Evolutionary conservation across 129 eudicot species (phyloP).

Genomic region (Pittosporum tobira): DNA sequence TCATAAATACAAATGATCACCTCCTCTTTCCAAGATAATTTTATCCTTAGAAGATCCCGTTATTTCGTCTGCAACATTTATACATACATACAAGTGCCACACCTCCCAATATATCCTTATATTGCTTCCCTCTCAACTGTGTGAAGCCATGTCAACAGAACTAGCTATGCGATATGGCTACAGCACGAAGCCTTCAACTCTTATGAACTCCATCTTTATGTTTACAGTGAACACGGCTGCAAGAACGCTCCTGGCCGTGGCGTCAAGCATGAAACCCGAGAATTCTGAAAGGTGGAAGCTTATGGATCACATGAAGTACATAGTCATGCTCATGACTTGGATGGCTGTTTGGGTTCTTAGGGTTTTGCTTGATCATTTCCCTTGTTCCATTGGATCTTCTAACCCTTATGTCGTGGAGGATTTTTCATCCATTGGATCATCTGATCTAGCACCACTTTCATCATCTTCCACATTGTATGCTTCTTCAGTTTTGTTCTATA

Average conservation of each 20-base stretch:
- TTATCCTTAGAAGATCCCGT: background rate
- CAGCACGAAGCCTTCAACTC: conserved; percentile 9
- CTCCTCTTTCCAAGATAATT: background rate
- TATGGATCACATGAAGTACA: conserved; percentile 19
- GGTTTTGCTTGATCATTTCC: conserved; percentile 19
- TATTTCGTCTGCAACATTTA: background rate
- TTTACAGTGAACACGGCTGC: conserved; percentile 25
- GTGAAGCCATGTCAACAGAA: conserved; percentile 6
- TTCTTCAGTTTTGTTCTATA: background rate
- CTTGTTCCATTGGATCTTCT: conserved; percentile 5
- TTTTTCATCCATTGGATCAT: background rate
- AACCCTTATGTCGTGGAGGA: conserved; percentile 6
- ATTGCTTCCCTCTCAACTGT: too few species aligned
- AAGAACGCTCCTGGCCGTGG: conserved; percentile 14
- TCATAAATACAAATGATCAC: background rate
- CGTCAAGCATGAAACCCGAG: background rate
- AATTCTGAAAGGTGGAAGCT: conserved; percentile 14
- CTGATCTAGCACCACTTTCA: conserved; percentile 8
- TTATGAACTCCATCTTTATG: conserved; percentile 19
- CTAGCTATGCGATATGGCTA: conserved; percentile 11
- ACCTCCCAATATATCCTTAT: background rate
- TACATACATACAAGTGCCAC: background rate
- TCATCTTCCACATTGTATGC: background rate
- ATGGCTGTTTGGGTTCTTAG: conserved; percentile 22
- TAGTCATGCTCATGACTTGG: conserved; percentile 29